A percentile compares a stretch with the other conserved stretches of the same genome.
Evolutionary conservation across 2,329 filamentous ascomycete species (phyloP).

Genomic region (Penicillium palitans): DNA sequence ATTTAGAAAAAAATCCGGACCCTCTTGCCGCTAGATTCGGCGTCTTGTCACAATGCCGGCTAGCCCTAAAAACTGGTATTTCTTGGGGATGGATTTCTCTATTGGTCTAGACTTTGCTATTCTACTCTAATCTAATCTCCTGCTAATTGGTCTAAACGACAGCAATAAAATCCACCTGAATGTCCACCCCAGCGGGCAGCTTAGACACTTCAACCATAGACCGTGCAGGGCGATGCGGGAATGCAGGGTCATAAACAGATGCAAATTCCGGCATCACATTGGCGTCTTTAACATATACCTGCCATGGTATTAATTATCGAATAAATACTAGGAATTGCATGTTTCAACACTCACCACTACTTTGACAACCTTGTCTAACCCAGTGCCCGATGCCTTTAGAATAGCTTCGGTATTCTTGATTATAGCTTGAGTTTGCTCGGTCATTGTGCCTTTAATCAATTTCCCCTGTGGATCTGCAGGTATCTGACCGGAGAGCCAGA

Average conservation of each 20-base stretch:
- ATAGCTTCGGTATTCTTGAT: slow-evolving; percentile 70
- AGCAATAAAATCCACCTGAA: no score
- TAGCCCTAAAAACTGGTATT: no score
- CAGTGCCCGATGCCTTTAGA: slow-evolving; percentile 71
- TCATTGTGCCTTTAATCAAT: slow-evolving; percentile 47
- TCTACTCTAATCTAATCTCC: no score
- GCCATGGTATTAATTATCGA: not conserved
- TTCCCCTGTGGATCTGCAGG: slow-evolving; percentile 60
- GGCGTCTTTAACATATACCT: slow-evolving; percentile 20
- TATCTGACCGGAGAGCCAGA: slow-evolving; percentile 70
- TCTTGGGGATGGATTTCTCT: no score
- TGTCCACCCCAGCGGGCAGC: slow-evolving; percentile 6
- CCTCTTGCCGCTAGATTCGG: no score
- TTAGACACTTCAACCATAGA: slow-evolving; percentile 18
- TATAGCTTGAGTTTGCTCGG: slow-evolving; percentile 50
- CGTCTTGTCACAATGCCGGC: no score
- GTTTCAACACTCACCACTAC: slow-evolving; percentile 49
- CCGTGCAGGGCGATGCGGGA: slow-evolving; percentile 16
- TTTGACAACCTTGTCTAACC: slow-evolving; percentile 74
- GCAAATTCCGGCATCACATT: slow-evolving; percentile 14
- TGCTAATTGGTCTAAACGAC: no score
- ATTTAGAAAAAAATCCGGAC: no score
- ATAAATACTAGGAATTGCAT: not conserved
- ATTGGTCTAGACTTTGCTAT: no score
- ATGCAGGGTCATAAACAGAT: slow-evolving; percentile 11